Evolutionary conservation across 176 grass and related monocot species (phyloP).

Genomic region (Eragrostis curvula): DNA sequence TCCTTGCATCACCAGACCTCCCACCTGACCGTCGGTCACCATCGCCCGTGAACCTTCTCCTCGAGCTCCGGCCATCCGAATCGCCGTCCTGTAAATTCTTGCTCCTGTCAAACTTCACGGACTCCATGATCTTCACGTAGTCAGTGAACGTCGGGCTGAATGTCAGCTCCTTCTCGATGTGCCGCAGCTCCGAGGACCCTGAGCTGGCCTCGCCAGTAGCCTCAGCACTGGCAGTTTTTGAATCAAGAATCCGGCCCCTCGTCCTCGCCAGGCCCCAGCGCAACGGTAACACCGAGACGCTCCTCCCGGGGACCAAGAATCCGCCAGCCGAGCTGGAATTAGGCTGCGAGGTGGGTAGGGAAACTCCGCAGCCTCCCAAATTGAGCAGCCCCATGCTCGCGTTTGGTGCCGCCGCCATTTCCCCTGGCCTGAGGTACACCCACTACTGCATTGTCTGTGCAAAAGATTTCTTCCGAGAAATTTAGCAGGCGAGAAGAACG

Average conservation of each 20-base stretch:
- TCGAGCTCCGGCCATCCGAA: constrained; percentile 37
- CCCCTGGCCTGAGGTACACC: not conserved
- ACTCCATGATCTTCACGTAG: constrained; percentile 99
- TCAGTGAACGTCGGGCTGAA: constrained; percentile 84
- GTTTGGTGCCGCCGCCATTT: constrained; percentile 50
- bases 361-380: constrained; percentile 37
- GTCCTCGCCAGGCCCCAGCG: constrained; percentile 43
- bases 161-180: constrained; percentile 84
- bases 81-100: constrained; percentile 43
- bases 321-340: constrained; percentile 24
- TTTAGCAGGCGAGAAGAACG: not conserved
- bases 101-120: constrained; percentile 73
- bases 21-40: constrained; percentile 9
- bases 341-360: constrained; percentile 24
- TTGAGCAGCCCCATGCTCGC: constrained; percentile 44
- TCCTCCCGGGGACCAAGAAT: constrained; percentile 32
- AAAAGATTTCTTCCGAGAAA: not conserved
- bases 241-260: constrained; percentile 44
- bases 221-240: constrained; percentile 20
- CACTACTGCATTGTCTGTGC: constrained; percentile 34
- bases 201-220: constrained; percentile 36
- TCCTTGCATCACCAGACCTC: constrained; percentile 43
- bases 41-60: constrained; percentile 37
- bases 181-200: constrained; percentile 34
- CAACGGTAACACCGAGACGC: constrained; percentile 31